Conservation (phyloP, 345 rosid species). For the Rhizophora apiculata region DNA sequence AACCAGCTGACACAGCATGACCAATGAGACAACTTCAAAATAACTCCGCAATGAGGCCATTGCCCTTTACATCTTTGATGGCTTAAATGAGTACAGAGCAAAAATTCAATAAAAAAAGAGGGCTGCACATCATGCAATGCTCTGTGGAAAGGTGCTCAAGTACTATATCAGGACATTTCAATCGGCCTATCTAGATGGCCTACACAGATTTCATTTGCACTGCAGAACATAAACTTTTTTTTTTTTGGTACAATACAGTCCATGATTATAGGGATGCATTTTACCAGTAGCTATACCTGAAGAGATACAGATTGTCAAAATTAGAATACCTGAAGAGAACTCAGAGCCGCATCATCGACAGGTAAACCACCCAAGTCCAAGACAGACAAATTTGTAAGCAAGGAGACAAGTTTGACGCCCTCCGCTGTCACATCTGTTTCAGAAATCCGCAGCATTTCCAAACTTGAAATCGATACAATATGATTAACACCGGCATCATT, state of each 20-base stretch:
- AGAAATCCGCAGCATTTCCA: conserved; percentile 59
- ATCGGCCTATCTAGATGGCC: background rate
- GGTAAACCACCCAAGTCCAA: conserved; percentile 90
- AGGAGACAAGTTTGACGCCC: conserved; percentile 61
- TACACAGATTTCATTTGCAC: background rate
- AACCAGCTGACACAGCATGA: background rate
- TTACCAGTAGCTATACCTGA: background rate
- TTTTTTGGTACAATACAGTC: background rate
- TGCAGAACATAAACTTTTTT: background rate
- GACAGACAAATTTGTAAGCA: conserved; percentile 52
- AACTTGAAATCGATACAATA: conserved; percentile 56
- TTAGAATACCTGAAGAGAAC: conserved; percentile 59
- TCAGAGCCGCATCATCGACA: conserved; percentile 61
- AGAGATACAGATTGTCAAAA: background rate
- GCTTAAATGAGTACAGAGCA: background rate
- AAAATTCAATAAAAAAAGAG: background rate
- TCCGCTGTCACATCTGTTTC: conserved; percentile 60
- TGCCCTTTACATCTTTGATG: background rate
- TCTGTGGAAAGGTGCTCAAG: background rate
- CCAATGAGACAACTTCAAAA: background rate
- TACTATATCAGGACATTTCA: background rate
- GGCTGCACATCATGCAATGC: background rate
- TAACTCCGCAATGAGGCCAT: background rate
- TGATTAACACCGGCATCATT: conserved; percentile 68
- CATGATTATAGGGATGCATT: background rate